These are phyloP conservation scores for Onygena corvina DNA, from an alignment of 2,329 filamentous ascomycete species.

Conservation along the genomic window DNA sequence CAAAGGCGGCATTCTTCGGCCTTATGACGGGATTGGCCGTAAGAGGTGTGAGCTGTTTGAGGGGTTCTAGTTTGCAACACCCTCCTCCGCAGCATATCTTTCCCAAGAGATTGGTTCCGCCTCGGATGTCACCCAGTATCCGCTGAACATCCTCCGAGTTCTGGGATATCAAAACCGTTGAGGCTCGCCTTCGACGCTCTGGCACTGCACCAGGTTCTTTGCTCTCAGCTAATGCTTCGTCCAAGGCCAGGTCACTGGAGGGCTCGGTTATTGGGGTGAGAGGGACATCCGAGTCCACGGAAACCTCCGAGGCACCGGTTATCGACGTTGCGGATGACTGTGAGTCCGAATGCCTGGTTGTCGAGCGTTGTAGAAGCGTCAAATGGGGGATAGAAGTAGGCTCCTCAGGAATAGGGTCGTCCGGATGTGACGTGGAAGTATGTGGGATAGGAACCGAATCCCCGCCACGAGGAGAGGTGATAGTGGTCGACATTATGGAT, in stretches of 20 bases:
- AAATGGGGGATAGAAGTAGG: conserved; percentile 29
- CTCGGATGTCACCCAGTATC: conserved; percentile 44
- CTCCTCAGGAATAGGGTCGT: conserved; percentile 39
- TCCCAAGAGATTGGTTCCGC: conserved; percentile 48
- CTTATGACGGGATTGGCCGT: conserved; percentile 39
- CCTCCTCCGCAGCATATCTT: conserved; percentile 54
- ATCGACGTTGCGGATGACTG: conserved; percentile 23
- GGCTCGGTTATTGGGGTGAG: conserved; percentile 32
- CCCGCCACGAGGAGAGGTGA: not conserved
- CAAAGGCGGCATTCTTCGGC: conserved; percentile 77
- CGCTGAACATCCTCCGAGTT: conserved; percentile 47
- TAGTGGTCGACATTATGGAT: not conserved
- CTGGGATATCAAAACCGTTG: conserved; percentile 43
- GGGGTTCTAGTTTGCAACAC: conserved; percentile 48
- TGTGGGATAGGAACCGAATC: conserved; percentile 18
- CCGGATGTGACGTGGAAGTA: conserved; percentile 35
- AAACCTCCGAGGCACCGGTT: conserved; percentile 22
- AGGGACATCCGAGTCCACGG: conserved; percentile 27
- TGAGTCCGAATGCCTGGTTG: conserved; percentile 19
- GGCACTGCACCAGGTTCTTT: conserved; percentile 13
- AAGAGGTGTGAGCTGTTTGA: conserved; percentile 35
- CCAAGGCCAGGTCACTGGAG: conserved; percentile 23
- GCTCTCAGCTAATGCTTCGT: conserved; percentile 18
- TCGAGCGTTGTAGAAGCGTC: conserved; percentile 25
- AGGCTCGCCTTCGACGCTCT: conserved; percentile 30